Evolutionary conservation across 2,329 filamentous ascomycete genomes (phyloP), one percentile per base, ranked within the genome.

Genomic region (Ophioceras dolichostomum): DNA sequence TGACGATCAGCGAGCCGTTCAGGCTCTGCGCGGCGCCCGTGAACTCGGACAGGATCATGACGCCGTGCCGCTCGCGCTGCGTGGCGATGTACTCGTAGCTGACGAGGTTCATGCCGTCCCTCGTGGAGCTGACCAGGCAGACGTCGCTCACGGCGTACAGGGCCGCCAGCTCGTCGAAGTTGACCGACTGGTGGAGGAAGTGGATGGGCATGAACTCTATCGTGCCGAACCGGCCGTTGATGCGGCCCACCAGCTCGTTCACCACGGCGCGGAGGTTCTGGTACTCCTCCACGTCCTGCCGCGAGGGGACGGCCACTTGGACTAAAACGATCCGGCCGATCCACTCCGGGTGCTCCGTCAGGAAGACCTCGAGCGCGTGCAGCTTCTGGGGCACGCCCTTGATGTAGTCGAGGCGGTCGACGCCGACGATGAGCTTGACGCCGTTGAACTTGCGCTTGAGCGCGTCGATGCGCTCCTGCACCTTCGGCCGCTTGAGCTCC

Each of bases 181-280:
- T 78, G 53, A 96, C 87, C 4, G 85, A 94, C 63, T 95, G 93
- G 65, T 96, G 91, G 51, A 96, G 79, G 65, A 95, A 96, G 61
- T 96, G 91, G 49, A 98, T 96, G 1, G 91, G 91, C 82, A 94
- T 95, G 64, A 95, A 96, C 59, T 96, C 89, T 52, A 96, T 82
- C 22, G 88, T 95, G 56, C 89, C 88, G 53, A 95, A 96, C 55
- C 84, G 87, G 53, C 91, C 91, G 55, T 98, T 98, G 64, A 98
- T 96, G 43, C 89, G 77, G 27, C 91, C 91, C 12, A 96, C 89
- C 10, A 96, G 73, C 64, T 98, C 91, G 57, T 96, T 98, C 54
- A 95, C 88, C 4, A 94, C 86, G 16, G 88, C 87, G 20, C 89
- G 80, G 26, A 98, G 70, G 54, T 96, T 95, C 58, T 96, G 89